Percentiles rank a stretch among this genome's conserved stretches.
These are phyloP conservation scores for Colletotrichum trifolii DNA, from an alignment of 2,329 filamentous ascomycete species.

Conservation along the genomic window DNA sequence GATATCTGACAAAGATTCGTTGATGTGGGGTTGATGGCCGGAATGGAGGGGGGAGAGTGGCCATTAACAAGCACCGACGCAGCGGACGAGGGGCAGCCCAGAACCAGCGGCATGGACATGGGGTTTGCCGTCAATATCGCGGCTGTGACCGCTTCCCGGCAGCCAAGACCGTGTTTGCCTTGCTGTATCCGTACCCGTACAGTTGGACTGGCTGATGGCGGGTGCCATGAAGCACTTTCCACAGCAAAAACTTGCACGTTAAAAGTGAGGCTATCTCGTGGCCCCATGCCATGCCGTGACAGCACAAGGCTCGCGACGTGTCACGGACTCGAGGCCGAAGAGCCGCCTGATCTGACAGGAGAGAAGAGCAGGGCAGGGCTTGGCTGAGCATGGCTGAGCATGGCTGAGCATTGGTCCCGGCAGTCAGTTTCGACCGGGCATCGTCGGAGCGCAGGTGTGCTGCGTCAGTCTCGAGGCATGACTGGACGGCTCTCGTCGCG, in stretches of 20 bases:
- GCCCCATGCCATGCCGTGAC: too few relatives aligned
- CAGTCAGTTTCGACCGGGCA: constrained; percentile 19
- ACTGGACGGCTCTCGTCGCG: neutral
- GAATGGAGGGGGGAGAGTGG: constrained; percentile 1
- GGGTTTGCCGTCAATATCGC: constrained; percentile 23
- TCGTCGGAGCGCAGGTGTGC: constrained; percentile 10
- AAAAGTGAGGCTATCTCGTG: neutral
- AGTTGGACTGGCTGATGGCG: too few relatives aligned
- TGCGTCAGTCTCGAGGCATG: constrained; percentile 7
- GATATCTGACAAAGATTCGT: constrained; percentile 34
- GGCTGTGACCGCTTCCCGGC: constrained; percentile 18
- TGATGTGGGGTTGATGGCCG: neutral
- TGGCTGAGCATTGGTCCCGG: constrained; percentile 8
- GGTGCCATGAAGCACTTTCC: neutral
- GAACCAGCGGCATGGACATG: constrained; percentile 30
- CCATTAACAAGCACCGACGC: neutral
- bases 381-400: too few relatives aligned
- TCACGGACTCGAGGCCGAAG: constrained; percentile 13
- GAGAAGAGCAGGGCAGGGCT: too few relatives aligned
- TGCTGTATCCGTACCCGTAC: neutral
- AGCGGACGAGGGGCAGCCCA: constrained; percentile 11
- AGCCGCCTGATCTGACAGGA: constrained; percentile 7
- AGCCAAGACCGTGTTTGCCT: constrained; percentile 12
- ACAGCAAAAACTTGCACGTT: constrained; percentile 3
- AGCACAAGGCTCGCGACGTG: neutral